Conservation (phyloP, 192 early-diverging fungal genomes). For the Tieghemiomyces parasiticus region DNA sequence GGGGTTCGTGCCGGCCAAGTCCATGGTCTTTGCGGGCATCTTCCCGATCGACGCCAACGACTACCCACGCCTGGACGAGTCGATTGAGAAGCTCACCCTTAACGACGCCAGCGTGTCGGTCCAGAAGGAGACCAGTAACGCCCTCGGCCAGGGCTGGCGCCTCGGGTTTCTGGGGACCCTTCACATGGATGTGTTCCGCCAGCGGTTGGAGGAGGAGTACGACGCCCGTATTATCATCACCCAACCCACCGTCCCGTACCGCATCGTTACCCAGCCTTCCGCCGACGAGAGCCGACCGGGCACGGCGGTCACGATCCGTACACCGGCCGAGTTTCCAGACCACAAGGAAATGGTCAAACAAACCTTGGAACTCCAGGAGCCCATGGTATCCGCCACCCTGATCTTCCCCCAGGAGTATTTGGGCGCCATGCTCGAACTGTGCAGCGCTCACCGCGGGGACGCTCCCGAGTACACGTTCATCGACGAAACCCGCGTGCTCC, state of each 20-base stretch:
- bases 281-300: too few relatives aligned
- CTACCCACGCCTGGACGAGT: conserved; percentile 76
- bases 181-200: conserved; percentile 97
- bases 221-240: conserved; percentile 83
- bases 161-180: conserved; percentile 90
- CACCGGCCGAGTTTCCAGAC: conserved; percentile 88
- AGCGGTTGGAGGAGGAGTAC: conserved; percentile 88
- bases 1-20: conserved; percentile 89
- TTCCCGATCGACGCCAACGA: conserved; percentile 86
- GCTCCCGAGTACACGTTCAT: conserved; percentile 78
- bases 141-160: conserved; percentile 91
- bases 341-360: conserved; percentile 40
- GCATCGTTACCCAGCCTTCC: conserved; percentile 22
- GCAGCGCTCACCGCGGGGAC: conserved; percentile 56
- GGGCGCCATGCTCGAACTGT: conserved; percentile 59
- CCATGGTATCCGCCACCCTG: conserved; percentile 83
- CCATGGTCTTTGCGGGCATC: conserved; percentile 91
- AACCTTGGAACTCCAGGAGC: conserved; percentile 61
- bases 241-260: conserved; percentile 82
- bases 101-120: conserved; percentile 89
- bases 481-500: conserved; percentile 67
- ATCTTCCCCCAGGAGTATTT: conserved; percentile 76
- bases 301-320: conserved; percentile 43
- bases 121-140: conserved; percentile 65
- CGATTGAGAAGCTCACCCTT: conserved; percentile 83